These are phyloP conservation scores for Aegilops bicornis DNA, from an alignment of 176 grass and related monocot species.

Conservation along the genomic window DNA sequence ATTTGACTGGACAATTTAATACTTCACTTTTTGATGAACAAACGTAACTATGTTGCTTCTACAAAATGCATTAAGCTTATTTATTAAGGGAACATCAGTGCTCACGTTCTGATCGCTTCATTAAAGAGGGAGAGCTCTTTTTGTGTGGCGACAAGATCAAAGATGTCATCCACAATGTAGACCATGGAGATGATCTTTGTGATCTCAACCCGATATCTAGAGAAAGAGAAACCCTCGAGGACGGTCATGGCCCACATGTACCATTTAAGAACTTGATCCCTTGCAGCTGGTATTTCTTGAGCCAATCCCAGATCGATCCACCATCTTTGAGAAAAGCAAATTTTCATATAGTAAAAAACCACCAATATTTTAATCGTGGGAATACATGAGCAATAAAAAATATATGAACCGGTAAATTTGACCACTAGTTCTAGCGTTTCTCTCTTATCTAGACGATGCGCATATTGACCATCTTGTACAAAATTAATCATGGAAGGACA, in stretches of 20 bases:
- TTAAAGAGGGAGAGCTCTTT: slow-evolving; percentile 57
- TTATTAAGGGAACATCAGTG: not conserved
- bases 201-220: slow-evolving; percentile 44
- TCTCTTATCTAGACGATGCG: not conserved
- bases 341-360: not conserved
- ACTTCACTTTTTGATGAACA: no score
- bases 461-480: no score
- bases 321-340: not conserved
- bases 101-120: slow-evolving; percentile 48
- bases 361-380: not conserved
- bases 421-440: no score
- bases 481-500: not conserved
- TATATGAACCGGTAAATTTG: no score
- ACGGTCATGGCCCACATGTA: slow-evolving; percentile 46
- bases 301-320: not conserved
- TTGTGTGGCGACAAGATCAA: slow-evolving; percentile 47
- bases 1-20: no score
- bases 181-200: slow-evolving; percentile 60
- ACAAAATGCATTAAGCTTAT: no score
- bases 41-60: no score
- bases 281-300: not conserved
- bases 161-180: slow-evolving; percentile 82
- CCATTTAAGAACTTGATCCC: slow-evolving; percentile 40
- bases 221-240: slow-evolving; percentile 39
- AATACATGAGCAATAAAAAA: not conserved